A percentile compares a stretch with the other conserved stretches of the same genome.
Conservation (phyloP, 73 alveolate genomes). For the Urostyla sp. region DNA sequence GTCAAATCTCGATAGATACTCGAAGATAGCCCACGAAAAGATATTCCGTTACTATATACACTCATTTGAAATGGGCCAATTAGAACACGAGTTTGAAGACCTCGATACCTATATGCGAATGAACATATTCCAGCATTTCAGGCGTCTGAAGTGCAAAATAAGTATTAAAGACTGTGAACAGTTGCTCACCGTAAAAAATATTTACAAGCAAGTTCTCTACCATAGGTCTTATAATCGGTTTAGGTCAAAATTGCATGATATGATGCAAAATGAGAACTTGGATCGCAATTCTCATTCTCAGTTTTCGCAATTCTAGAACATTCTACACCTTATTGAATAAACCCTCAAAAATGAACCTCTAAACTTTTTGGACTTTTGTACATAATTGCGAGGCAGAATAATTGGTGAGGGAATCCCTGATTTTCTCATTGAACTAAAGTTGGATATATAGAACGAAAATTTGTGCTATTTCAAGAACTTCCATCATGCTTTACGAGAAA, state of each 20-base stretch:
- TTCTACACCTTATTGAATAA: conserved; percentile 28
- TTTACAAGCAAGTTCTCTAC: conserved; percentile 21
- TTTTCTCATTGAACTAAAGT: conserved; percentile 39
- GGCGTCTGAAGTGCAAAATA: neutral
- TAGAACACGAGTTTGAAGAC: conserved; percentile 47
- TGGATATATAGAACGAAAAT: conserved; percentile 32
- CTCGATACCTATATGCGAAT: conserved; percentile 28
- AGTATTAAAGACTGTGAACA: neutral
- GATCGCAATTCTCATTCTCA: conserved; percentile 15
- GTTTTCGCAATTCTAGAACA: conserved; percentile 34
- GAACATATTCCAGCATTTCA: conserved; percentile 10
- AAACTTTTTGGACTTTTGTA: conserved; percentile 58
- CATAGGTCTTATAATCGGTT: conserved; percentile 28
- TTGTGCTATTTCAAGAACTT: conserved; percentile 60
- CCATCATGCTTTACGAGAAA: conserved; percentile 69
- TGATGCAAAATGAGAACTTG: neutral
- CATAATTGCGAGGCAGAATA: conserved; percentile 65
- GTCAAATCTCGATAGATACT: neutral
- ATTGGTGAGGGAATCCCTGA: conserved; percentile 52
- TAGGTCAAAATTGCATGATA: neutral
- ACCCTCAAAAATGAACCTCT: conserved; percentile 51
- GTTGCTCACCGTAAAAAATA: conserved; percentile 17
- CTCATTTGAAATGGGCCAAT: conserved; percentile 28
- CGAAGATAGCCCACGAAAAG: neutral
- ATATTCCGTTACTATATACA: neutral